Conservation (phyloP, 2,329 filamentous ascomycete species). For the Epichloe elymi region DNA sequence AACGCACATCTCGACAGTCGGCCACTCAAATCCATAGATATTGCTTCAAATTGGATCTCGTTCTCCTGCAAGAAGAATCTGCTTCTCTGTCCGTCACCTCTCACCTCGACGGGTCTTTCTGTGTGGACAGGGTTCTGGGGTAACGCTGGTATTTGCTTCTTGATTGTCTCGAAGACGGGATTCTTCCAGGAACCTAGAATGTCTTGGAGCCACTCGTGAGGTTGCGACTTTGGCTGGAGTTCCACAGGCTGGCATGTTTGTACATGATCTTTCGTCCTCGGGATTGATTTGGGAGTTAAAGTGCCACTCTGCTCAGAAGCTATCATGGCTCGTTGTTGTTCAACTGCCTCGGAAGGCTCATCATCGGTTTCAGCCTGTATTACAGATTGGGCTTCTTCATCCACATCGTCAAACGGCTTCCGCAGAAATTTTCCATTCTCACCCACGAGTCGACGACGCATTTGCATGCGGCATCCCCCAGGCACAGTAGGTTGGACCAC, state of each 20-base stretch:
- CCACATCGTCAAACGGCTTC: constrained; percentile 30
- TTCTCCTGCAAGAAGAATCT: constrained; percentile 5
- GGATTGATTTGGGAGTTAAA: no score
- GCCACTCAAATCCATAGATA: constrained; percentile 19
- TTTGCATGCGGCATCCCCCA: background rate
- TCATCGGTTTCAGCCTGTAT: no score
- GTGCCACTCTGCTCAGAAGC: background rate
- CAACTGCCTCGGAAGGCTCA: background rate
- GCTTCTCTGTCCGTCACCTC: constrained; percentile 2
- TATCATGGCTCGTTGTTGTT: background rate
- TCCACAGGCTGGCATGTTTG: constrained; percentile 1
- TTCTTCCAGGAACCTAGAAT: constrained; percentile 60
- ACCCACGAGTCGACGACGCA: constrained; percentile 21
- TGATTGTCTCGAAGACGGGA: constrained; percentile 50
- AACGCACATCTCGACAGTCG: constrained; percentile 52
- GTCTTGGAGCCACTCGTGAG: constrained; percentile 42
- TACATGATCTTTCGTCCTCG: background rate
- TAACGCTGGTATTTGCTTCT: constrained; percentile 31
- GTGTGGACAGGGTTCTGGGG: constrained; percentile 9
- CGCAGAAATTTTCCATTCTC: constrained; percentile 28
- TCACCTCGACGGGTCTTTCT: constrained; percentile 1
- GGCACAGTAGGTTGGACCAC: background rate
- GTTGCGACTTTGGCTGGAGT: constrained; percentile 6
- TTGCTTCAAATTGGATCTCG: constrained; percentile 17
- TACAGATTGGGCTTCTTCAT: background rate